A percentile compares a stretch with the other conserved stretches of the same genome.
phyloP scores from a whole-genome alignment of 2,329 filamentous ascomycete genomes.

The Acrocalymma vagum region DNA sequence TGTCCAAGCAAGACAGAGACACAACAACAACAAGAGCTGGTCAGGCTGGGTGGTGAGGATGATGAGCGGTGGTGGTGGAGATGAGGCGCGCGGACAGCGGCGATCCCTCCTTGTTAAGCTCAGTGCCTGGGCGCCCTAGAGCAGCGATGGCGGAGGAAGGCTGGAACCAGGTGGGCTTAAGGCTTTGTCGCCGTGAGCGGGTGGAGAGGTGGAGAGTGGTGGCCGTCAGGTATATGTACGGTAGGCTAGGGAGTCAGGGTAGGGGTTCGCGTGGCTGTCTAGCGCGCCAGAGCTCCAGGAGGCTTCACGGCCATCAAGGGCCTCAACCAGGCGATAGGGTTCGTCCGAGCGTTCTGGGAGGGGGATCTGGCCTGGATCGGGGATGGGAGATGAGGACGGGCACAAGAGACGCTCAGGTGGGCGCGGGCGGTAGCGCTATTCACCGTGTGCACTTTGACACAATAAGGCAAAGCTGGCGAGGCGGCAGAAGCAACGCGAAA shows the following conservation, averaged over 20 bases:
- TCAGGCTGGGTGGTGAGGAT: constrained; percentile 17
- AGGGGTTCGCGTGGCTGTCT: constrained; percentile 53
- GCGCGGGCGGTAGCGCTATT: constrained; percentile 46
- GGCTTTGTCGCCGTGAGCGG: constrained; percentile 47
- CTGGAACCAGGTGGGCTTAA: constrained; percentile 54
- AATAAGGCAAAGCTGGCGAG: constrained; percentile 49
- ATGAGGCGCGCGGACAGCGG: constrained; percentile 49
- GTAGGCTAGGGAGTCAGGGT: constrained; percentile 49
- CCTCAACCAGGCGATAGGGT: constrained; percentile 52
- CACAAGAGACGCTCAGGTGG: constrained; percentile 47
- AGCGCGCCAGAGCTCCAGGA: constrained; percentile 43
- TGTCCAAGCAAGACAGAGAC: too few species aligned
- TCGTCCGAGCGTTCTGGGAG: constrained; percentile 49
- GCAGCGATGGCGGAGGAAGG: constrained; percentile 56
- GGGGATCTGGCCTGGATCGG: constrained; percentile 53
- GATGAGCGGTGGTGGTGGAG: constrained; percentile 41
- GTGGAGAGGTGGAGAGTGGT: constrained; percentile 51
- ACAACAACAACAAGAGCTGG: constrained; percentile 1
- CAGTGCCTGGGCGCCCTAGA: constrained; percentile 54
- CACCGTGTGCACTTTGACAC: constrained; percentile 45
- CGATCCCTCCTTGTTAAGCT: constrained; percentile 61
- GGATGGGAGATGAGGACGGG: constrained; percentile 42
- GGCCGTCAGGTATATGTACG: constrained; percentile 54
- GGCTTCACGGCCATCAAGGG: constrained; percentile 30
- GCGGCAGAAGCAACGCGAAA: constrained; percentile 48